Evolutionary conservation across 2,329 filamentous ascomycete genomes (phyloP).

Genomic region (Leptographium flavum): DNA sequence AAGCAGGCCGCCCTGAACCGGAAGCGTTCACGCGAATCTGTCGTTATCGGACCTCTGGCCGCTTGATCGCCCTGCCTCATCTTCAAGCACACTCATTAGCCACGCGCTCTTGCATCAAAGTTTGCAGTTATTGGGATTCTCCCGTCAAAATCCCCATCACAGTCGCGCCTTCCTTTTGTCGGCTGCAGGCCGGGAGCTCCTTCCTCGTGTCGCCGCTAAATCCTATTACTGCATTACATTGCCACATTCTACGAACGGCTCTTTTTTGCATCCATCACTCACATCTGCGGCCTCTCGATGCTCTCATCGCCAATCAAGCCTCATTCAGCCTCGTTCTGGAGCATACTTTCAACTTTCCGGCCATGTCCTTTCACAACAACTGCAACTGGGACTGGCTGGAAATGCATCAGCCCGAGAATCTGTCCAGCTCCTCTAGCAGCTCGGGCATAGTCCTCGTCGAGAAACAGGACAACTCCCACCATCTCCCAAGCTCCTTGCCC

Average conservation of each 20-base stretch:
- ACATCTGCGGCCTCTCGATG: no score
- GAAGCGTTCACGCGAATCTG: constrained; percentile 36
- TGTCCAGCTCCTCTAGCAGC: neutral
- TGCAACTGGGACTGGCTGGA: neutral
- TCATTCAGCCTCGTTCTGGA: no score
- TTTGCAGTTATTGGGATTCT: neutral
- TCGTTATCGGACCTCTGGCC: constrained; percentile 36
- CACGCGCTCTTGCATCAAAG: neutral
- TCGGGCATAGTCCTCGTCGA: neutral
- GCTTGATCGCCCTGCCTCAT: neutral
- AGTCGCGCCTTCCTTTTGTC: neutral
- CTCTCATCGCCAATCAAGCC: no score
- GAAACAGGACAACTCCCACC: neutral
- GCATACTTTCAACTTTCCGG: no score
- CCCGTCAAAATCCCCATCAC: no score
- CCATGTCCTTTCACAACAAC: no score
- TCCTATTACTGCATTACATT: no score
- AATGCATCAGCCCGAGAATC: no score
- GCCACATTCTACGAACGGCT: no score
- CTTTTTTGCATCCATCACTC: no score
- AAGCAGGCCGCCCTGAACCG: constrained; percentile 24
- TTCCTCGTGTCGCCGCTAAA: no score
- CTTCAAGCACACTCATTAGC: neutral
- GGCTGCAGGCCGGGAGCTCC: no score
- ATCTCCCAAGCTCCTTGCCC: neutral